These are phyloP conservation scores for Davidsoniella virescens DNA, from an alignment of 2,329 filamentous ascomycete genomes.

Conservation along the genomic window DNA sequence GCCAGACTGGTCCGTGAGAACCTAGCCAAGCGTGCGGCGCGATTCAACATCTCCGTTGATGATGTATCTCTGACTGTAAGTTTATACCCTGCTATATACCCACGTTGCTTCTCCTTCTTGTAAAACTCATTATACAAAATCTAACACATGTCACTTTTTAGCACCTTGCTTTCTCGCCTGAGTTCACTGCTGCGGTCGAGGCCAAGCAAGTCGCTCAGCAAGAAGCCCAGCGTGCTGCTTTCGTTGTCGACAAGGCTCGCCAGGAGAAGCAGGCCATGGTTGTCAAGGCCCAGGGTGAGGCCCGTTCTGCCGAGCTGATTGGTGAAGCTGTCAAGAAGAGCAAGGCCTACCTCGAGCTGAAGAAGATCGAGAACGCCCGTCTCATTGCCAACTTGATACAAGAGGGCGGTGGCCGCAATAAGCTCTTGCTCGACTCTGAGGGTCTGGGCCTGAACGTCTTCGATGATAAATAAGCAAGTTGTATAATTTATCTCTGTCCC, in stretches of 20 bases:
- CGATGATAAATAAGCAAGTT: slow-evolving; percentile 21
- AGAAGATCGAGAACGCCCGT: slow-evolving; percentile 94
- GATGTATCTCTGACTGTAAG: slow-evolving; percentile 91
- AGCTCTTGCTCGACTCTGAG: slow-evolving; percentile 80
- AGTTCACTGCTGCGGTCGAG: slow-evolving; percentile 58
- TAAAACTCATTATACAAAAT: neutral
- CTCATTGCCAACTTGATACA: slow-evolving; percentile 78
- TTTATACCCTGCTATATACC: slow-evolving; percentile 6
- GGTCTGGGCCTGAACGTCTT: slow-evolving; percentile 83
- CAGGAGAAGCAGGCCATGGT: slow-evolving; percentile 99
- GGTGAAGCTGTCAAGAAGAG: slow-evolving; percentile 99
- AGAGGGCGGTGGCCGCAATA: slow-evolving; percentile 75
- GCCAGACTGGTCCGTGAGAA: slow-evolving; percentile 84
- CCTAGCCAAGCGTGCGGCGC: slow-evolving; percentile 71
- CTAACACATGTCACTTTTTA: slow-evolving; percentile 18
- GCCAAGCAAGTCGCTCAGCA: slow-evolving; percentile 67
- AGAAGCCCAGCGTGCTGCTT: slow-evolving; percentile 91
- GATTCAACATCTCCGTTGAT: slow-evolving; percentile 94
- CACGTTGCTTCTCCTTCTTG: neutral
- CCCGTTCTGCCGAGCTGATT: slow-evolving; percentile 90
- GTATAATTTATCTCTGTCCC: neutral
- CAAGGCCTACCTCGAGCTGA: slow-evolving; percentile 88
- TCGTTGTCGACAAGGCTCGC: slow-evolving; percentile 94
- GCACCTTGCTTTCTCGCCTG: slow-evolving; percentile 58
- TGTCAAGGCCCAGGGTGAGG: slow-evolving; percentile 96